Base-by-base conservation (phyloP, 2,329 filamentous ascomycete genomes). In the Ophiostoma sp. region DNA sequence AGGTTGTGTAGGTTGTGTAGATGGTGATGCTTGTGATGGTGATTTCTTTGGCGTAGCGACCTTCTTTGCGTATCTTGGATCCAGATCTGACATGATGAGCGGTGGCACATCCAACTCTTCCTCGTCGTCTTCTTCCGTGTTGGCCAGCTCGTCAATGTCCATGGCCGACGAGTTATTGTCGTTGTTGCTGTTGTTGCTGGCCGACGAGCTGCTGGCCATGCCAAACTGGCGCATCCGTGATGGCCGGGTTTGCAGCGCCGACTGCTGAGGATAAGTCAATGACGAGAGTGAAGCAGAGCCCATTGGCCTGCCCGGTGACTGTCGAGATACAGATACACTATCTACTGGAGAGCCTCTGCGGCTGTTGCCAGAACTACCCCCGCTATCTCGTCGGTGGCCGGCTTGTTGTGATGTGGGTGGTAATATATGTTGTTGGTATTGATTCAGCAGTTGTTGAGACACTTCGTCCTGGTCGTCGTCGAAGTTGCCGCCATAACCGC, bases 1-100 rank as follows among this genome's bases (percentile, higher is more conserved):
- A 36, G 70, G 39, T 17, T 48, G 33, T 31, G 63, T 36, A 3
- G 33, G n/a, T 4, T n/a, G 31, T 17, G 55, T 6, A 12, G 39
- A 28, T 36, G n/a, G 50, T 22, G 25, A 33, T 45, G 61, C n/a
- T 17, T 19, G 50, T 52, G 50, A 22, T 19, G 68, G 52, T 61
- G 69, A 33, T 19, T 28, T 25, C 36, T 42, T 45, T 1, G 69
- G 48, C 31, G 68, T 42, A 0, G 31, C 6, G 22, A 12, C 33
- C 42, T 68, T 68, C 48, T 59, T 39, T 25, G 36, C 22, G 28
- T 63, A 69, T 3, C 69, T 48, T 1, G 74, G 72, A 17, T 73
- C 72, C 0, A 76, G 72, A 42, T 76, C 75, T 0, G 75, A 75
- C 39, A 71, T 31, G 12, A 76, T 42, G 3, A 73, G 72, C 22